phyloP scores from a whole-genome alignment of 1,284 basidiomycete genomes.

The Austroboletus rostrupii region DNA sequence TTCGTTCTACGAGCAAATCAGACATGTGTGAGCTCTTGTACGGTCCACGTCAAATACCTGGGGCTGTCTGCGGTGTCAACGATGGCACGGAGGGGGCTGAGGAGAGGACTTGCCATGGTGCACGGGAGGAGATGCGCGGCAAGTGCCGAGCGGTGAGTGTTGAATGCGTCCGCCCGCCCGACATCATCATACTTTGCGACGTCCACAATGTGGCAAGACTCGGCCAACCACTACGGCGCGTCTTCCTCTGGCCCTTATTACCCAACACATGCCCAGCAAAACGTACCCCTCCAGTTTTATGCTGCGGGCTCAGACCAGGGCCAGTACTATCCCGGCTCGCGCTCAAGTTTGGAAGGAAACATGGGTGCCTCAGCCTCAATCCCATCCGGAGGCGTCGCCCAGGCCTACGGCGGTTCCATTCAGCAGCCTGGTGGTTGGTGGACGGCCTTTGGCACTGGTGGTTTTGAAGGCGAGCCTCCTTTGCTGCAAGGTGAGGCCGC shows the following conservation, averaged over 20 bases:
- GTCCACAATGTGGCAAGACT: slow-evolving; percentile 68
- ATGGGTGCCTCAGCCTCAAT: slow-evolving; percentile 57
- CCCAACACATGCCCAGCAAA: slow-evolving; percentile 43
- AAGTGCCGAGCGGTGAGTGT: slow-evolving; percentile 18
- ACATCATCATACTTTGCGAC: not conserved
- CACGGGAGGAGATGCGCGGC: slow-evolving; percentile 31
- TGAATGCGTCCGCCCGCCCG: not conserved
- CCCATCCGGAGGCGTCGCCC: slow-evolving; percentile 38
- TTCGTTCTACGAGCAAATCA: slow-evolving; percentile 61
- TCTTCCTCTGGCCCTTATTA: slow-evolving; percentile 58
- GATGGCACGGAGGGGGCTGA: slow-evolving; percentile 14
- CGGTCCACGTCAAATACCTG: slow-evolving; percentile 46
- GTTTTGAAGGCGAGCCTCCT: slow-evolving; percentile 92
- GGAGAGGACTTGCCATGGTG: slow-evolving; percentile 50
- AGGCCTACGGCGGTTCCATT: slow-evolving; percentile 68
- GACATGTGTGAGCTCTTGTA: not conserved
- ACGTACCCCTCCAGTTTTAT: slow-evolving; percentile 73
- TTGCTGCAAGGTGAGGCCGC: slow-evolving; percentile 75
- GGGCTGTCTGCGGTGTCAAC: slow-evolving; percentile 45
- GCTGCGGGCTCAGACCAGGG: slow-evolving; percentile 49
- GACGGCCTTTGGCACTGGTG: slow-evolving; percentile 93
- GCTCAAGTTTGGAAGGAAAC: slow-evolving; percentile 70
- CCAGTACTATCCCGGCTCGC: slow-evolving; percentile 63
- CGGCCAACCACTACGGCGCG: slow-evolving; percentile 44
- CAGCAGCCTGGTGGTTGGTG: slow-evolving; percentile 73